Percentiles rank a stretch among this genome's conserved stretches.
phyloP scores from a whole-genome alignment of 345 rosid species.

The Brassica nigra region DNA sequence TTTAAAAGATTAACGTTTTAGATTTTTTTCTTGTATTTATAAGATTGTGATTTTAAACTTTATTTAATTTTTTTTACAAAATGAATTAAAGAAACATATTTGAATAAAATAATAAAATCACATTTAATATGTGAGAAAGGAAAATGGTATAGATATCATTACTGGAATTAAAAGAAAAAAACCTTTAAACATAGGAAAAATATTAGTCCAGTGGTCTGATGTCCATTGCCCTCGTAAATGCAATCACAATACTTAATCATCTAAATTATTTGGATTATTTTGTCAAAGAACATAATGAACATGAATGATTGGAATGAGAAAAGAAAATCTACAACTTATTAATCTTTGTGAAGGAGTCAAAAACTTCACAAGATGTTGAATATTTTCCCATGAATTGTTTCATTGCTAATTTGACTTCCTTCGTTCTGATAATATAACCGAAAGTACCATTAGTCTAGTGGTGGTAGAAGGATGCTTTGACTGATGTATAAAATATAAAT shows the following conservation, averaged over 20 bases:
- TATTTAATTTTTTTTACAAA: too few species aligned
- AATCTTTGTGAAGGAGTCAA: not conserved
- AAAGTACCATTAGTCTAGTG: not conserved
- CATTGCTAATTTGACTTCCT: not conserved
- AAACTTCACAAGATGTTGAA: not conserved
- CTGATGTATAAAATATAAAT: not conserved
- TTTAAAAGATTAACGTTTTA: too few species aligned
- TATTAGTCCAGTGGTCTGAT: not conserved
- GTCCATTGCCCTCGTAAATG: too few species aligned
- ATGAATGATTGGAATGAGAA: not conserved
- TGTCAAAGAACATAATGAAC: not conserved
- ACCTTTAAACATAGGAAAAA: not conserved
- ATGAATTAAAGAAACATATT: too few species aligned
- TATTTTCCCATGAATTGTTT: not conserved
- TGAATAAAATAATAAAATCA: too few species aligned
- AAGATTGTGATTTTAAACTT: too few species aligned
- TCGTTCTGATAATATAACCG: not conserved
- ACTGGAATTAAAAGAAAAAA: too few species aligned
- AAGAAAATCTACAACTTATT: too few species aligned
- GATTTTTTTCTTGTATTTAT: too few species aligned
- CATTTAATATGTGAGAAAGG: too few species aligned
- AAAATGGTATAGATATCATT: too few species aligned
- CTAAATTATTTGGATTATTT: not conserved
- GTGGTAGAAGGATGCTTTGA: not conserved
- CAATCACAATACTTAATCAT: not conserved